Percentiles rank a stretch among this genome's conserved stretches.
These are phyloP conservation scores for Xylaria acuta DNA, from an alignment of 495 filamentous ascomycete genomes.

Conservation along the genomic window DNA sequence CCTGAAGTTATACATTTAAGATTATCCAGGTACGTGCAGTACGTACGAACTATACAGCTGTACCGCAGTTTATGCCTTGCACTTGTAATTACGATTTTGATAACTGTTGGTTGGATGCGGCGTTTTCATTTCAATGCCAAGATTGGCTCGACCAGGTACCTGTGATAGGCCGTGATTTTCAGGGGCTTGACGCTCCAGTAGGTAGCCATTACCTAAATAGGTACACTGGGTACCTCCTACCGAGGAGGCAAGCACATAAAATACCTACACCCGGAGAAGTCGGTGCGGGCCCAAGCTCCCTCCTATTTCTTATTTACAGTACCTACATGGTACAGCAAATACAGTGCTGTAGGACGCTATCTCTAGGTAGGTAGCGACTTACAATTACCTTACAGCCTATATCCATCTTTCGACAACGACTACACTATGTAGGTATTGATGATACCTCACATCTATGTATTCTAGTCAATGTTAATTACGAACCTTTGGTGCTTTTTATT, in stretches of 20 bases:
- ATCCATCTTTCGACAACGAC: too few relatives aligned
- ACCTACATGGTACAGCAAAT: too few relatives aligned
- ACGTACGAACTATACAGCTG: not conserved
- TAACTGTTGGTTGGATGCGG: not conserved
- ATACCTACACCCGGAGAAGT: not conserved
- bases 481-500: too few relatives aligned
- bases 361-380: too few relatives aligned
- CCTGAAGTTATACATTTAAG: not conserved
- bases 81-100: not conserved
- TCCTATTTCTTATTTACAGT: not conserved
- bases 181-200: slow-evolving; percentile 4
- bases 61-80: not conserved
- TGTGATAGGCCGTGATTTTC: slow-evolving; percentile 14
- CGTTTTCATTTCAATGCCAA: slow-evolving; percentile 18
- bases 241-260: not conserved
- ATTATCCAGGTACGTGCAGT: too few relatives aligned
- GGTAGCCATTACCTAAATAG: too few relatives aligned
- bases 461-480: too few relatives aligned
- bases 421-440: too few relatives aligned
- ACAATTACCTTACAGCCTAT: too few relatives aligned
- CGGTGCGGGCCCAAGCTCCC: not conserved
- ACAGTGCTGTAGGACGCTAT: too few relatives aligned
- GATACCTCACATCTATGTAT: too few relatives aligned
- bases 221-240: not conserved
- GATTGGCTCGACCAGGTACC: not conserved